These are phyloP conservation scores for Ascochyta koolunga DNA, from an alignment of 2,329 filamentous ascomycete genomes.

Conservation along the genomic window DNA sequence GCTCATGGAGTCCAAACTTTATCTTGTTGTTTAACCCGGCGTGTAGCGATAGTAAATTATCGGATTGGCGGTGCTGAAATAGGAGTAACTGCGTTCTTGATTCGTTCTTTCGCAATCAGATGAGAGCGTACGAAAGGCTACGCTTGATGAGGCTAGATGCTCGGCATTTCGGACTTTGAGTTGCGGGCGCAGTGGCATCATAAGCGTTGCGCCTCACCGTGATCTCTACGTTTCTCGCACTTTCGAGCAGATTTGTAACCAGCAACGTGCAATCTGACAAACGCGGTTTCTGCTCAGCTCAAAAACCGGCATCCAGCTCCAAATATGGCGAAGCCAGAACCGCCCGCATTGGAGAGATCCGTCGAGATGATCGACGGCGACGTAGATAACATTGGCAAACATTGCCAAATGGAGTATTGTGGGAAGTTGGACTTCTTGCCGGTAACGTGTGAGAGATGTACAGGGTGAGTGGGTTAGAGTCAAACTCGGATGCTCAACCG, in stretches of 20 bases:
- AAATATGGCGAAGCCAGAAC: neutral
- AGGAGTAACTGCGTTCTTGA: no score
- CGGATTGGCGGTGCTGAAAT: no score
- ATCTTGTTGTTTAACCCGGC: no score
- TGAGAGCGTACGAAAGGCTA: neutral
- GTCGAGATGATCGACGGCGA: constrained; percentile 72
- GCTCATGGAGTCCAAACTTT: no score
- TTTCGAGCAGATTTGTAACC: neutral
- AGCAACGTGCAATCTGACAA: neutral
- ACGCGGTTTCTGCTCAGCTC: neutral
- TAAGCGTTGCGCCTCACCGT: constrained; percentile 3
- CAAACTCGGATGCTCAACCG: neutral
- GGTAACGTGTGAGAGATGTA: constrained; percentile 90
- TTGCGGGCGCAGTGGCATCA: constrained; percentile 2
- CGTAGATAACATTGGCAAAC: constrained; percentile 82
- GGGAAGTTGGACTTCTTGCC: constrained; percentile 95
- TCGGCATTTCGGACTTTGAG: neutral
- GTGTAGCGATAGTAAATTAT: no score
- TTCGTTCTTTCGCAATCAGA: neutral
- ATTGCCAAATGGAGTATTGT: constrained; percentile 92
- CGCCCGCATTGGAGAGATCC: no score
- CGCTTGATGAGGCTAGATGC: neutral
- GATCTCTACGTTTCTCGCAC: constrained; percentile 1
- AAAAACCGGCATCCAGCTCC: neutral
- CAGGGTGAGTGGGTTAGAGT: constrained; percentile 50